Base-by-base conservation (phyloP, 192 early-diverging fungal species). In the Obelidium mucronatum region DNA sequence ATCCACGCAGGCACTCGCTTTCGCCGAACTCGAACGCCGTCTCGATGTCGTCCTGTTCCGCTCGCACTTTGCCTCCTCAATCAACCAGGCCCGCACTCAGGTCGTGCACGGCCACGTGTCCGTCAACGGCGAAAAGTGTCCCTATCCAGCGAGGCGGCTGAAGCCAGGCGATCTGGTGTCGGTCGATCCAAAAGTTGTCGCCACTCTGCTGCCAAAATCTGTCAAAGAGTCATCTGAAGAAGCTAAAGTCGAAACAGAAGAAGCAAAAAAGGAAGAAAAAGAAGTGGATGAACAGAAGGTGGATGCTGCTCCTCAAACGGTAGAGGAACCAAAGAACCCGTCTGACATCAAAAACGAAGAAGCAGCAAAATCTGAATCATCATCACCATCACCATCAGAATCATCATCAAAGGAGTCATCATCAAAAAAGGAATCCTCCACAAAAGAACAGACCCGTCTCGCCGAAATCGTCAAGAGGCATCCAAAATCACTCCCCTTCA, bases 41-140 rank as follows among this genome's bases (percentile, higher is more conserved):
- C 74, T 98, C 62, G 97, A 99, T 83, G 93, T 95, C 78, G 92
- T 96, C 74, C 85, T 99, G 73, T 97, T 97, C 83, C 86, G 97
- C 66, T 90, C 90, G 67, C 94, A 94, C 84, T 96, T 99, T 87
- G 94, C 93, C 19, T 88, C 88, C 40, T 93, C 91, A 54, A 90
- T 97, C 77, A 94, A 89, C 81, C 87, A 90, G 84, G 97, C 97
- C 36, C 87, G 95, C 63, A 88, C 91, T 76, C 70, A 93, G 51
- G 92, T 96, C 36, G 84, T 90, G 28, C 90, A 92, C 64, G 95
- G 96, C 51, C 93, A 97, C 71, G 95, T 99, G 52, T 92, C 82
- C 63, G 90, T 99, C 65, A 99, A 99, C 61, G 97, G 95, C 58
- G 90, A 92, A 78, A 88, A 88, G 92, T 86, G 93, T 80, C 74